phyloP scores from a whole-genome alignment of 1,284 basidiomycete genomes.

The Puccinia hordei region DNA sequence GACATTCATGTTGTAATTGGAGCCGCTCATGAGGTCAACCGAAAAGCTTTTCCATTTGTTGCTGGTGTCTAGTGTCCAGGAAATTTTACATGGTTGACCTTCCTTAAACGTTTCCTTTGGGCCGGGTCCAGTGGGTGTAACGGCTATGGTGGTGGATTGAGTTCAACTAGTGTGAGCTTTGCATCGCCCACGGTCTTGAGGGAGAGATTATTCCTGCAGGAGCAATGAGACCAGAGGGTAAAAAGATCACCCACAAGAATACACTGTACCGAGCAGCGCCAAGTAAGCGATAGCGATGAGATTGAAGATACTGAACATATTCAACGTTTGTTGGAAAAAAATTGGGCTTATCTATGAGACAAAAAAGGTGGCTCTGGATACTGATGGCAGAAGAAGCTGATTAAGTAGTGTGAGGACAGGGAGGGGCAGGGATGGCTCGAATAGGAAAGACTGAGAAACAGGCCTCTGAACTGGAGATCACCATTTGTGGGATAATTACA shows the following conservation, averaged over 20 bases:
- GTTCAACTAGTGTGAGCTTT: background rate
- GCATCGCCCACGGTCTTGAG: no score
- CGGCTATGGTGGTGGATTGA: background rate
- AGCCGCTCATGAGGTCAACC: slow-evolving; percentile 77
- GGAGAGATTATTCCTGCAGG: no score
- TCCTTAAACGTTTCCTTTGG: background rate
- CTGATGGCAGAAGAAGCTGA: no score
- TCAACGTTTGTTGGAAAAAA: background rate
- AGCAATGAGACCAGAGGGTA: background rate
- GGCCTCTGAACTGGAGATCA: no score
- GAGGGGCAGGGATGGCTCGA: no score
- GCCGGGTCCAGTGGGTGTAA: slow-evolving; percentile 18
- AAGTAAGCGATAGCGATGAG: background rate
- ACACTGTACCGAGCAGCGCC: background rate
- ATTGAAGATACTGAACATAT: background rate
- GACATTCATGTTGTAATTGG: slow-evolving; percentile 71
- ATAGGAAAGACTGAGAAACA: no score
- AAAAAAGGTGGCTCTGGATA: no score
- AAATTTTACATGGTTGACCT: background rate
- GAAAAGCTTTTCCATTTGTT: slow-evolving; percentile 67
- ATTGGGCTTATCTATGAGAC: no score
- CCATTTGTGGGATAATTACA: no score
- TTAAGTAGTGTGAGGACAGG: no score
- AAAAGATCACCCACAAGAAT: background rate
- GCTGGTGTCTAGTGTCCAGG: slow-evolving; percentile 8